Evolutionary conservation across 1,139 yeast species (phyloP).

Genomic region (Trichomonascaceae sp.): DNA sequence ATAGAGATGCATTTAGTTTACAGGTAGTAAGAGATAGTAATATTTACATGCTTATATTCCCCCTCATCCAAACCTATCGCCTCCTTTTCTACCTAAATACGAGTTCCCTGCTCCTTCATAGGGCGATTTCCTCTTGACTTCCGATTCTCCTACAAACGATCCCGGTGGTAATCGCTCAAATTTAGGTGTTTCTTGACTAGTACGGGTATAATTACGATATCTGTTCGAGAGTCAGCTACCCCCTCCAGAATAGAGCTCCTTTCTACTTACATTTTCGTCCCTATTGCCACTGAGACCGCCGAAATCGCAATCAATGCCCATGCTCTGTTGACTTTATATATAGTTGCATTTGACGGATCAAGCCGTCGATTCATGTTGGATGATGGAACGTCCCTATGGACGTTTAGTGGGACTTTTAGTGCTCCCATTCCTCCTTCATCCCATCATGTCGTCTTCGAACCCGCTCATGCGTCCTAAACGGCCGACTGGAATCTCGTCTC

Average conservation of each 20-base stretch:
- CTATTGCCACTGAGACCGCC: slow-evolving; percentile 21
- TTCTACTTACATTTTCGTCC: slow-evolving; percentile 17
- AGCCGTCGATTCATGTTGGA: background rate
- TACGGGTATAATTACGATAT: background rate
- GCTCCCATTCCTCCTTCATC: background rate
- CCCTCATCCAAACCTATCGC: slow-evolving; percentile 17
- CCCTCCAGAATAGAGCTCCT: background rate
- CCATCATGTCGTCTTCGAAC: slow-evolving; percentile 8
- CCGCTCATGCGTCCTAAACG: slow-evolving; percentile 17
- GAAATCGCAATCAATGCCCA: slow-evolving; percentile 27
- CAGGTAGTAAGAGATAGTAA: background rate
- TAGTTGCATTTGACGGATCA: slow-evolving; percentile 16
- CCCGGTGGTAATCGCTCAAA: slow-evolving; percentile 29
- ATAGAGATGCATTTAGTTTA: background rate
- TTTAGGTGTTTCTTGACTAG: background rate
- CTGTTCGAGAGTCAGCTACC: background rate
- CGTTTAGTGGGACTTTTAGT: background rate
- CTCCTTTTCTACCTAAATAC: slow-evolving; percentile 25
- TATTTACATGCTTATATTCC: background rate
- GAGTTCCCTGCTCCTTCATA: slow-evolving; percentile 37
- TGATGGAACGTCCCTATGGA: too few species aligned
- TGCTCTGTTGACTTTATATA: slow-evolving; percentile 26
- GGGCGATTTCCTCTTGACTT: slow-evolving; percentile 30
- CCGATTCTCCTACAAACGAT: slow-evolving; percentile 30
- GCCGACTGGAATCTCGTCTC: slow-evolving; percentile 16